These are phyloP conservation scores for Tolypocladium endophyticum DNA, from an alignment of 2,329 filamentous ascomycete species.

Conservation along the genomic window DNA sequence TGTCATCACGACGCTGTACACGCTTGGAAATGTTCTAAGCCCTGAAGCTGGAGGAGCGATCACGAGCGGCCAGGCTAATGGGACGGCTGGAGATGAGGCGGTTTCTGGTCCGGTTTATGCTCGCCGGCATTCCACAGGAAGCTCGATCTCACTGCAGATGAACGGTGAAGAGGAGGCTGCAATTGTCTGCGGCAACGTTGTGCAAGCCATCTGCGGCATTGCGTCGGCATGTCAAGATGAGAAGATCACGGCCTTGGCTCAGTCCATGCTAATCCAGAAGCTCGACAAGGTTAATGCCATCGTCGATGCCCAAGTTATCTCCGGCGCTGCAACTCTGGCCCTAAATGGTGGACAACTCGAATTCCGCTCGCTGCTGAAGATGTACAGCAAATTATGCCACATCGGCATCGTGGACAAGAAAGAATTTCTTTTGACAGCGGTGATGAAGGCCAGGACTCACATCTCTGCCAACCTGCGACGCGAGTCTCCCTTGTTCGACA, in stretches of 20 bases:
- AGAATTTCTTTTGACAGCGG: conserved; percentile 57
- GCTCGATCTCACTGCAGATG: conserved; percentile 67
- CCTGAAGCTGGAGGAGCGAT: conserved; percentile 49
- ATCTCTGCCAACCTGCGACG: conserved; percentile 61
- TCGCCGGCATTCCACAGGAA: conserved; percentile 53
- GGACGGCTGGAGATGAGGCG: conserved; percentile 27
- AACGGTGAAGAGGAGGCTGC: conserved; percentile 70
- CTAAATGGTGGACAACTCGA: conserved; percentile 69
- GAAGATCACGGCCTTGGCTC: conserved; percentile 85
- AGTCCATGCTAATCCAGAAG: conserved; percentile 96
- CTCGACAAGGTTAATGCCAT: conserved; percentile 70
- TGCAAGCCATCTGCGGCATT: conserved; percentile 91
- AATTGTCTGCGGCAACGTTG: conserved; percentile 72
- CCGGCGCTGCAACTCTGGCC: conserved; percentile 68
- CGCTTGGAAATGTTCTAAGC: conserved; percentile 89
- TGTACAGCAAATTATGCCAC: conserved; percentile 66
- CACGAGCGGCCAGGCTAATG: conserved; percentile 40
- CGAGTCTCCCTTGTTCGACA: conserved; percentile 65
- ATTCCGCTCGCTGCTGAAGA: conserved; percentile 75
- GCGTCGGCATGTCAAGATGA: conserved; percentile 72
- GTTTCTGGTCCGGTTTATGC: conserved; percentile 35
- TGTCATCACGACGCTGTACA: conserved; percentile 90
- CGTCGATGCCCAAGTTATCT: conserved; percentile 79
- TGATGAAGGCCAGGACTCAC: conserved; percentile 66
- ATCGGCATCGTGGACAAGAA: conserved; percentile 63